Conservation (phyloP, 2,329 filamentous ascomycete genomes). For the Alternaria arborescens region DNA sequence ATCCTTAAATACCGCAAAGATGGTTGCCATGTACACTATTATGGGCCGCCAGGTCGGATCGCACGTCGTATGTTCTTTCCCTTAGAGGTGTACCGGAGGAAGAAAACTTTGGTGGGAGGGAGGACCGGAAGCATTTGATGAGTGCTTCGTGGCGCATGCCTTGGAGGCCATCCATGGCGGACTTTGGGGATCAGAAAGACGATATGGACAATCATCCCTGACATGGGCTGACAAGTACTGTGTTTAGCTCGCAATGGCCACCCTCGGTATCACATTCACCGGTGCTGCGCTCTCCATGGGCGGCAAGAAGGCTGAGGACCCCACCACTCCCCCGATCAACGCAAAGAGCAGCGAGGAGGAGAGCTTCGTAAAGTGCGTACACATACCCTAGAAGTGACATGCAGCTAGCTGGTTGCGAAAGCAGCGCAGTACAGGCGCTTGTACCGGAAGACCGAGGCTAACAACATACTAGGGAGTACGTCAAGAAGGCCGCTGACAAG, state of each 20-base stretch:
- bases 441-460: constrained; percentile 12
- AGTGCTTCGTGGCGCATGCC: not conserved
- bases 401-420: not conserved
- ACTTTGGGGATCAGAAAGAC: not conserved
- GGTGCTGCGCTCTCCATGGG: constrained; percentile 48
- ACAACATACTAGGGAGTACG: constrained; percentile 42
- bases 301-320: constrained; percentile 55
- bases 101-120: constrained; percentile 26
- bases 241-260: constrained; percentile 67
- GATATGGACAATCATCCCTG: constrained; percentile 9
- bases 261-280: constrained; percentile 48
- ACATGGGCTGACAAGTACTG: not conserved
- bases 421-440: not conserved
- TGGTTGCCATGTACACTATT: constrained; percentile 63
- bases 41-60: constrained; percentile 63
- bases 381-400: not conserved
- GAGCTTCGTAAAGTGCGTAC: constrained; percentile 70
- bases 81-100: not conserved
- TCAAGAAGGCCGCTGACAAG: constrained; percentile 50
- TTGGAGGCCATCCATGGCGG: not conserved
- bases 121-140: not conserved
- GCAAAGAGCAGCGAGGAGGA: constrained; percentile 73
- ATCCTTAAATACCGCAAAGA: constrained; percentile 45
- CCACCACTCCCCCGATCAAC: constrained; percentile 64
- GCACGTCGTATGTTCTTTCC: constrained; percentile 57